Evolutionary conservation across 345 rosid genomes (phyloP).

Genomic region (Arabidopsis arenosa): DNA sequence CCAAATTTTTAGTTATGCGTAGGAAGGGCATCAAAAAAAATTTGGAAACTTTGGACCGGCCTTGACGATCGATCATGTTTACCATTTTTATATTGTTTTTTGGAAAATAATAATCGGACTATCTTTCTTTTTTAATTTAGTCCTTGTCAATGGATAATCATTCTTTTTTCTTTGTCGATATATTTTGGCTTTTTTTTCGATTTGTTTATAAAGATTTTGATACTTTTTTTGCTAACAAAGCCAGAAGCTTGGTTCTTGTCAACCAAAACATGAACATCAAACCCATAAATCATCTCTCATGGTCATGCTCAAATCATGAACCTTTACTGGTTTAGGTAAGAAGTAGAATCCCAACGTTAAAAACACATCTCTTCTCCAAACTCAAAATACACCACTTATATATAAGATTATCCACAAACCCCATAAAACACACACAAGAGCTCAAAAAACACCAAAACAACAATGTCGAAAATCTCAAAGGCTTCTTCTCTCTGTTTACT

Average conservation of each 20-base stretch:
- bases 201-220: neutral
- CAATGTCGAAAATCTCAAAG: conserved; percentile 40
- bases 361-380: conserved; percentile 28
- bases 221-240: neutral
- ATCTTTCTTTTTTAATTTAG: neutral
- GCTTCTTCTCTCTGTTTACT: conserved; percentile 38
- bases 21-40: no score
- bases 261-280: neutral
- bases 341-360: conserved; percentile 43
- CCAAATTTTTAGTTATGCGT: no score
- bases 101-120: neutral
- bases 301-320: conserved; percentile 40
- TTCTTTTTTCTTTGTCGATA: no score
- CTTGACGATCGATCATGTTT: neutral
- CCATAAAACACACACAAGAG: conserved; percentile 16
- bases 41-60: no score
- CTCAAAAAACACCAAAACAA: conserved; percentile 25
- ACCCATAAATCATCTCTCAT: conserved; percentile 1
- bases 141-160: no score
- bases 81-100: neutral
- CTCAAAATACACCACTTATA: conserved; percentile 23
- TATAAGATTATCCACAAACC: neutral
- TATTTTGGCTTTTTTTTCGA: neutral
- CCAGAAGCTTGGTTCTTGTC: conserved; percentile 2
- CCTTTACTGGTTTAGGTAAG: conserved; percentile 37